Conservation (phyloP, 106 monocot genomes). For the Phalaenopsis aphrodite region DNA sequence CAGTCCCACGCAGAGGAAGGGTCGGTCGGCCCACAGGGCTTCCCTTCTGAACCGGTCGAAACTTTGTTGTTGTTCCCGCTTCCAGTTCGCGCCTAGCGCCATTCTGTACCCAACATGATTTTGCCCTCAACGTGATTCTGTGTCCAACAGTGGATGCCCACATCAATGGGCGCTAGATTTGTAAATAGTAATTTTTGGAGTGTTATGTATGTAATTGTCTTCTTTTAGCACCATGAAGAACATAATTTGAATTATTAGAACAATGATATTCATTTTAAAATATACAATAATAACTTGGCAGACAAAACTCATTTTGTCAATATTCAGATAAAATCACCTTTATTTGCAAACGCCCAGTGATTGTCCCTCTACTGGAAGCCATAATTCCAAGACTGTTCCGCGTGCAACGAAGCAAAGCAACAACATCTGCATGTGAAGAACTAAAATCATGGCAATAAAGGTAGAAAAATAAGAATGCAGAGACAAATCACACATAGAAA, state of each 20-base stretch:
- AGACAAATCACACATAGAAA: too few species aligned
- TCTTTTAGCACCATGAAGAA: neutral
- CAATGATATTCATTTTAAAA: neutral
- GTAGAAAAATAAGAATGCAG: neutral
- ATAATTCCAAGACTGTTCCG: slow-evolving; percentile 84
- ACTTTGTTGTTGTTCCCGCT: too few species aligned
- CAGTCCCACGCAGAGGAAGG: too few species aligned
- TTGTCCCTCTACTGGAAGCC: slow-evolving; percentile 83
- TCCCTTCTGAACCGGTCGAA: too few species aligned
- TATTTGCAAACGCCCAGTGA: slow-evolving; percentile 61
- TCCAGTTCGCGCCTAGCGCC: too few species aligned
- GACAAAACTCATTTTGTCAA: neutral
- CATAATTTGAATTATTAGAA: neutral
- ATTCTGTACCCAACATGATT: too few species aligned
- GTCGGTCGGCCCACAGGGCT: too few species aligned
- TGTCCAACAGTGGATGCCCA: too few species aligned
- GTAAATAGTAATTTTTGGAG: too few species aligned
- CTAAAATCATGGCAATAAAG: neutral
- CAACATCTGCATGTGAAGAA: slow-evolving; percentile 46
- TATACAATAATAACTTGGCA: neutral
- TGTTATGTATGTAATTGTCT: too few species aligned
- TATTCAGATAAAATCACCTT: slow-evolving; percentile 27
- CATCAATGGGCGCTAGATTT: too few species aligned
- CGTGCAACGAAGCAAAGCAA: slow-evolving; percentile 76
- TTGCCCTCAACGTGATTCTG: too few species aligned